Conservation (phyloP, 345 rosid species). For the Lepidium didymum region DNA sequence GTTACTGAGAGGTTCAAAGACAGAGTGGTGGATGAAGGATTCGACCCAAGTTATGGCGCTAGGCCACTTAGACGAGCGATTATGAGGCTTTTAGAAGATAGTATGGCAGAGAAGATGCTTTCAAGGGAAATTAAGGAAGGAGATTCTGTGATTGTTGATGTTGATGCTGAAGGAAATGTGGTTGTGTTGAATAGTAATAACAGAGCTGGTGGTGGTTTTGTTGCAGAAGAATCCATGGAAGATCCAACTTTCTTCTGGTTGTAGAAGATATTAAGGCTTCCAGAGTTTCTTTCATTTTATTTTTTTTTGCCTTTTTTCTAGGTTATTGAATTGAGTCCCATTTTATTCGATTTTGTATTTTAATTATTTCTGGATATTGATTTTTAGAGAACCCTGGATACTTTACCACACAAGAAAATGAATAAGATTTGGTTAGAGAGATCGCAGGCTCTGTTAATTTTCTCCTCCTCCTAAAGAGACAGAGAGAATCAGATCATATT, state of each 20-base stretch:
- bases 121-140: conserved; percentile 89
- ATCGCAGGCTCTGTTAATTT: not conserved
- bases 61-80: conserved; percentile 95
- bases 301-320: too few relatives aligned
- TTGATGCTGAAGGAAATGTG: conserved; percentile 72
- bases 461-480: not conserved
- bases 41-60: conserved; percentile 93
- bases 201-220: conserved; percentile 33
- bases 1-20: conserved; percentile 90
- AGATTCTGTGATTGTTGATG: conserved; percentile 86
- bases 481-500: not conserved
- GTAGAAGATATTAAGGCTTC: conserved; percentile 23
- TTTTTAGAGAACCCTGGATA: too few relatives aligned
- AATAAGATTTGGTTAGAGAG: not conserved
- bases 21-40: conserved; percentile 93
- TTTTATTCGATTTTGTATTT: conserved; percentile 1
- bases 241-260: conserved; percentile 44
- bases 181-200: conserved; percentile 77
- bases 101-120: conserved; percentile 99
- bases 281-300: not conserved
- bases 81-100: conserved; percentile 90
- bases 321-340: not conserved
- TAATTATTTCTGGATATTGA: conserved; percentile 9
- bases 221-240: conserved; percentile 35
- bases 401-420: not conserved